A percentile compares a stretch with the other conserved stretches of the same genome.
Conservation (phyloP, 2,329 filamentous ascomycete species). For the Raffaelea albimanens region DNA sequence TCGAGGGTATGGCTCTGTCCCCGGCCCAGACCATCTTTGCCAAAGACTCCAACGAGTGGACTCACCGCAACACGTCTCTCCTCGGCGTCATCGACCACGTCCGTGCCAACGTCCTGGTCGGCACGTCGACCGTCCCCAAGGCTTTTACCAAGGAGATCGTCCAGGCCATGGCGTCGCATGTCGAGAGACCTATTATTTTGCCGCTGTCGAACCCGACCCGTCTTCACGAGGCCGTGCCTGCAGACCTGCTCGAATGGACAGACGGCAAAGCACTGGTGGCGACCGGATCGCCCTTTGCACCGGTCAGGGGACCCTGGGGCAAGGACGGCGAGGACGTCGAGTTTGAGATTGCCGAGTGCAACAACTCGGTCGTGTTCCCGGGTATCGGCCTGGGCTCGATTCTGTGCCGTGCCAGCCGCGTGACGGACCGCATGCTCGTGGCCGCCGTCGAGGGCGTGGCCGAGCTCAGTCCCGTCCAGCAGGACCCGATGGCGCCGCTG, state of each 20-base stretch:
- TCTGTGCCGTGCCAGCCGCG: slow-evolving; percentile 53
- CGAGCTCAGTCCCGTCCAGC: slow-evolving; percentile 58
- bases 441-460: slow-evolving; percentile 68
- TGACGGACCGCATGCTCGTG: slow-evolving; percentile 74
- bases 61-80: slow-evolving; percentile 46
- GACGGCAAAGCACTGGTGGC: slow-evolving; percentile 68
- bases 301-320: slow-evolving; percentile 54
- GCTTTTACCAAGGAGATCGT: slow-evolving; percentile 69
- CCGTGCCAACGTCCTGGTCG: slow-evolving; percentile 73
- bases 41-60: slow-evolving; percentile 55
- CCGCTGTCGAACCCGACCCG: slow-evolving; percentile 79
- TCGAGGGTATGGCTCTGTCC: slow-evolving; percentile 45
- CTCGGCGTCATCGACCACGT: slow-evolving; percentile 59
- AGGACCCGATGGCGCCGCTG: slow-evolving; percentile 53
- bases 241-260: slow-evolving; percentile 71
- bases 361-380: slow-evolving; percentile 79
- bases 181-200: slow-evolving; percentile 65
- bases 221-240: slow-evolving; percentile 71
- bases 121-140: slow-evolving; percentile 69
- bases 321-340: slow-evolving; percentile 31
- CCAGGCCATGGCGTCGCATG: slow-evolving; percentile 64
- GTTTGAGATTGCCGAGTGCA: slow-evolving; percentile 64
- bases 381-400: slow-evolving; percentile 76
- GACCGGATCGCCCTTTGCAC: slow-evolving; percentile 73
- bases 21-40: slow-evolving; percentile 59